phyloP scores from a whole-genome alignment of 2,329 filamentous ascomycete genomes.

The Fonsecaea erecta region DNA sequence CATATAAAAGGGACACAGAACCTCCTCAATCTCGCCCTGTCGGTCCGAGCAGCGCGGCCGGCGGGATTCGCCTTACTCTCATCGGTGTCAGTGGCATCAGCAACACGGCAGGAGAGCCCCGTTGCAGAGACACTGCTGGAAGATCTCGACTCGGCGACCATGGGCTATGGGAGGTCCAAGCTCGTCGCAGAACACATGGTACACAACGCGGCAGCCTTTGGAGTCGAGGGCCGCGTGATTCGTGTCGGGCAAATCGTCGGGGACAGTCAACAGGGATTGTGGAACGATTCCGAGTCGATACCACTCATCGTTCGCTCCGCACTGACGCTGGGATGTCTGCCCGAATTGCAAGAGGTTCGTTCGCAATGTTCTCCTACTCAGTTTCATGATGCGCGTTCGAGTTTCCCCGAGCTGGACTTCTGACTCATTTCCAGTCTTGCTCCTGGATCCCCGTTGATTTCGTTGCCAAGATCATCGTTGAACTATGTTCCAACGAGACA shows the following conservation, averaged over 20 bases:
- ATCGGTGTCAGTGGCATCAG: constrained; percentile 51
- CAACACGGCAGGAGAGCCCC: constrained; percentile 20
- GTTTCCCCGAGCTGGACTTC: neutral
- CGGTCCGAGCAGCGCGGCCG: constrained; percentile 32
- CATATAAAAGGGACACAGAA: constrained; percentile 57
- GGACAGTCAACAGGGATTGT: constrained; percentile 53
- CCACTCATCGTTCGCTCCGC: constrained; percentile 52
- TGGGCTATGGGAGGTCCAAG: constrained; percentile 62
- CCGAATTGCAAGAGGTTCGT: constrained; percentile 49
- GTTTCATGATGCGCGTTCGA: neutral
- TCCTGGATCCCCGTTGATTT: constrained; percentile 52
- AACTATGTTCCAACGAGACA: constrained; percentile 34
- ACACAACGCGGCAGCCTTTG: constrained; percentile 42
- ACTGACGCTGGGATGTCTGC: constrained; percentile 50
- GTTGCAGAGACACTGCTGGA: constrained; percentile 28
- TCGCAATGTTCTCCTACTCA: constrained; percentile 23
- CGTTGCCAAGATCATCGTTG: constrained; percentile 44
- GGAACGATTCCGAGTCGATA: constrained; percentile 59
- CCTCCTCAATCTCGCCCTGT: constrained; percentile 45
- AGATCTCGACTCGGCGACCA: constrained; percentile 41
- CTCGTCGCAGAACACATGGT: constrained; percentile 62
- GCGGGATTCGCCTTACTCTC: constrained; percentile 56
- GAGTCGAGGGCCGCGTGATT: constrained; percentile 45
- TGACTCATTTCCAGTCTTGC: neutral
- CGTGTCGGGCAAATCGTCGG: constrained; percentile 59